Evolutionary conservation across 352 stramenopile species (phyloP), one percentile per base, ranked within the genome.

Genomic region (Pseudoperonospora humuli): DNA sequence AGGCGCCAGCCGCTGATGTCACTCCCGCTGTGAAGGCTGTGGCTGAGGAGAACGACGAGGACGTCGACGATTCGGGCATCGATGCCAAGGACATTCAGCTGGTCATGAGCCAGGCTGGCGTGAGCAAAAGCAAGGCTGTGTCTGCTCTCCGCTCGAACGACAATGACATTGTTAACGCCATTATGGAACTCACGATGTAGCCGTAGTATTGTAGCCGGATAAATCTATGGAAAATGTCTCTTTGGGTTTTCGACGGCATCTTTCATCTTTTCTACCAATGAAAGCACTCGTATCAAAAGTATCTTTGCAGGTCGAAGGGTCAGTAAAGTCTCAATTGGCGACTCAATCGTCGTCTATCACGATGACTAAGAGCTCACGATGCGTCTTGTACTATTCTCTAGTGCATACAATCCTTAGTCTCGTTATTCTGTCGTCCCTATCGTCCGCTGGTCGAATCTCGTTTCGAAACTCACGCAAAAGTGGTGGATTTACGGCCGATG

Each of bases 171-270:
- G 96, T 99, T 29, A 99, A 99, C 76, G 86, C 95, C 46, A 99
- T 99, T 69, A 99, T 99, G 96, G 95, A 97, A 69, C 82, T 99
- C 56, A 99, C 95, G 52, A 98, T 98, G 68, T 98, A 97, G 21
- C 19, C 13, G 0, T 46, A 54, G 52, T 59, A 53, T 54, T 47
- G 43, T 60, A 56, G 55, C 49, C 42, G 38, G 38, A 43, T 43
- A 54, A 26, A 26, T 49, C 29, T 38, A 44, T 34, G 42, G 32
- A 47, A 39, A 47, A 39, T 50, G 49, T 60, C 43, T 58, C 57
- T 64, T 66, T 62, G 57, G 57, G 45, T 49, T 61, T 64, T 64
- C 42, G 23, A n/a, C n/a, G n/a, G n/a, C n/a, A n/a, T n/a, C n/a
- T n/a, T n/a, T n/a, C n/a, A n/a, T n/a, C n/a, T n/a, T n/a, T n/a